Percentiles rank a stretch among this genome's conserved stretches.
These are phyloP conservation scores for Meyerozyma guilliermondii DNA, from an alignment of 1,139 yeast genomes.

Conservation along the genomic window DNA sequence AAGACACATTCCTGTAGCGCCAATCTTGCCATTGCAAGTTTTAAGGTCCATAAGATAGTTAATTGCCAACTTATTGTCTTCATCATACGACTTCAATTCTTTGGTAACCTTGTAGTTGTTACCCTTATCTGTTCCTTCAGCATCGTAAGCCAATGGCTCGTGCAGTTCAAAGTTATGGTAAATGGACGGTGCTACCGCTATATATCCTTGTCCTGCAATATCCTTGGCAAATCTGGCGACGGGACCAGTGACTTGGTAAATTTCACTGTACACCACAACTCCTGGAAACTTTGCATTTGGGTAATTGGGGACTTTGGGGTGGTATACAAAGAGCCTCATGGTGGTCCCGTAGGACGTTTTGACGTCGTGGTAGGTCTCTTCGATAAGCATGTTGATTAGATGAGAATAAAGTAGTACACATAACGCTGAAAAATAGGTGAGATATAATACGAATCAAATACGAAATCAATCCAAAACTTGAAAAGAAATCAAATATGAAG, in stretches of 20 bases:
- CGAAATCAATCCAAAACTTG: too few species aligned
- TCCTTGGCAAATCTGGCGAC: slow-evolving; percentile 73
- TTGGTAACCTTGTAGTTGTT: slow-evolving; percentile 63
- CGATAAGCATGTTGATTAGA: slow-evolving; percentile 51
- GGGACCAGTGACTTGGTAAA: slow-evolving; percentile 78
- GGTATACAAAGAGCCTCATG: slow-evolving; percentile 61
- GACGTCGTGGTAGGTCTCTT: slow-evolving; percentile 62
- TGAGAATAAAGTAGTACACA: not conserved
- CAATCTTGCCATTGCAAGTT: slow-evolving; percentile 70
- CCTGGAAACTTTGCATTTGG: slow-evolving; percentile 78
- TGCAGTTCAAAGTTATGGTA: slow-evolving; percentile 69
- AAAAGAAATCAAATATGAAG: too few species aligned
- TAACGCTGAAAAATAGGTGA: not conserved
- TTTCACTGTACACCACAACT: slow-evolving; percentile 73
- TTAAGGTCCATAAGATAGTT: slow-evolving; percentile 54
- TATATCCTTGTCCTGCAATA: slow-evolving; percentile 76
- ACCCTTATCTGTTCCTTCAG: slow-evolving; percentile 71
- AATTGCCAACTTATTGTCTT: slow-evolving; percentile 60
- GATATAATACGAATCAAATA: not conserved
- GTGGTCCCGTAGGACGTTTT: slow-evolving; percentile 62
- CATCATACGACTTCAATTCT: slow-evolving; percentile 70
- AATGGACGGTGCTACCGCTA: slow-evolving; percentile 73
- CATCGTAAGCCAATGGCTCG: slow-evolving; percentile 66
- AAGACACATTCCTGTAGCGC: slow-evolving; percentile 84
- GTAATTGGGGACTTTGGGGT: slow-evolving; percentile 66